Percentiles rank a stretch among this genome's conserved stretches.
Evolutionary conservation across 805 yeast genomes (phyloP).

Genomic region (Monosporozyma servazzii): DNA sequence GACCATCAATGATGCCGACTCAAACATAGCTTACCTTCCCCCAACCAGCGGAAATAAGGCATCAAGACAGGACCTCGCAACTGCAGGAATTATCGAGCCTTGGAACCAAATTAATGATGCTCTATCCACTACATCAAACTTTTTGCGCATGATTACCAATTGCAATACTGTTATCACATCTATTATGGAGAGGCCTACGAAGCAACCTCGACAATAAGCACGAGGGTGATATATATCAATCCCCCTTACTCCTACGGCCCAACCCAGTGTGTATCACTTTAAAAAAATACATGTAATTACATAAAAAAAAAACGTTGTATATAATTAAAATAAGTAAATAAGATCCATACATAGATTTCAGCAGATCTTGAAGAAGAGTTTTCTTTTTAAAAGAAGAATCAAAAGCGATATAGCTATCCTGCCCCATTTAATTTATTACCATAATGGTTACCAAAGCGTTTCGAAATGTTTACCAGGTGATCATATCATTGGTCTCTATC

Average conservation of each 20-base stretch:
- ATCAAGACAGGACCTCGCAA: background rate
- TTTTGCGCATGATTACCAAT: background rate
- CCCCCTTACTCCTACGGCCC: background rate
- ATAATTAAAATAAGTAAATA: background rate
- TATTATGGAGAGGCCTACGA: background rate
- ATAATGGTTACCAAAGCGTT: background rate
- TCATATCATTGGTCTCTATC: slow-evolving; percentile 11
- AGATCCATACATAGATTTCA: background rate
- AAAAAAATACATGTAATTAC: background rate
- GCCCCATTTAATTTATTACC: background rate
- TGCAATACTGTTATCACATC: background rate
- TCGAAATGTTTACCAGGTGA: background rate
- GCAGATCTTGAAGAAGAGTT: background rate
- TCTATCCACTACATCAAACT: slow-evolving; percentile 7
- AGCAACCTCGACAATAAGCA: background rate
- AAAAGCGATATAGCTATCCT: background rate
- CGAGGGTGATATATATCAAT: background rate
- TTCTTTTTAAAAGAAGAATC: background rate
- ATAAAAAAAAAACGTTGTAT: background rate
- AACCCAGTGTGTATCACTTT: background rate
- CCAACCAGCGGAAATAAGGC: slow-evolving; percentile 4
- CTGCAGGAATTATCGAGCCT: slow-evolving; percentile 19
- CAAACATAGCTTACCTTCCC: slow-evolving; percentile 10
- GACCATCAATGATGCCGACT: slow-evolving; percentile 8
- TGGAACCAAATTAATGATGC: slow-evolving; percentile 18